Base-by-base conservation (phyloP, 345 rosid species). In the Hypericum perforatum region DNA sequence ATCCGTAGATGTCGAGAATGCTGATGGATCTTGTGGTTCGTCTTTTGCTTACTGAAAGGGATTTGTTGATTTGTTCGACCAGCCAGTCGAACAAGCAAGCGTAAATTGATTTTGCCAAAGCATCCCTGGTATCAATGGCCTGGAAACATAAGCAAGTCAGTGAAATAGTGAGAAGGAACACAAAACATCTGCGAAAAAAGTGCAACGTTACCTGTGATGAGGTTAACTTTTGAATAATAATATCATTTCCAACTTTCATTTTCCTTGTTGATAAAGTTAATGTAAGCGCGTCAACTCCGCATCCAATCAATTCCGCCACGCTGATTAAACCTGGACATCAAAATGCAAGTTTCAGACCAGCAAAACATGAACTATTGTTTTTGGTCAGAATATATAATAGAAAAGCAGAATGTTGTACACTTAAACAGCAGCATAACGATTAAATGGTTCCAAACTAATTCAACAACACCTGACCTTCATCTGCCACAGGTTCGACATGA, bases 1-100 rank as follows among this genome's bases (percentile, higher is more conserved):
- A 92, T 67, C 98, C 98, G 62, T 92, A 92, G 51, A 92, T 92
- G 71, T 92, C 98, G 62, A 92, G 95, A 78, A 92, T 92, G 76
- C 98, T 88, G 67, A 92, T 92, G 63, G 96, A 85, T 83, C 98
- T 78, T 57, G 96, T 95, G 0, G 95, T 81, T 68, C 94, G 74
- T 59, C 82, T 77, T 74, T 92, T 92, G 61, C 98, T 95, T 62
- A 83, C 96, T 16, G 90, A 86, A 52, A 92, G 95, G 49, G 98
- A 88, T 56, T 83, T 88, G 74, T 92, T 92, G 59, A 92, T 82
- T 77, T 88, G 96, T 67, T 83, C 94, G 16, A 88, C 96, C 56
- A 92, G 69, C 98, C 98, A 92, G 52, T 92, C 96, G 67, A 92
- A 88, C 68, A 92, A 76, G 70, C 85, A 78, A 64, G 98, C 75